Evolutionary conservation across 2,329 filamentous ascomycete genomes (phyloP).

Genomic region (Penicillium sp.): DNA sequence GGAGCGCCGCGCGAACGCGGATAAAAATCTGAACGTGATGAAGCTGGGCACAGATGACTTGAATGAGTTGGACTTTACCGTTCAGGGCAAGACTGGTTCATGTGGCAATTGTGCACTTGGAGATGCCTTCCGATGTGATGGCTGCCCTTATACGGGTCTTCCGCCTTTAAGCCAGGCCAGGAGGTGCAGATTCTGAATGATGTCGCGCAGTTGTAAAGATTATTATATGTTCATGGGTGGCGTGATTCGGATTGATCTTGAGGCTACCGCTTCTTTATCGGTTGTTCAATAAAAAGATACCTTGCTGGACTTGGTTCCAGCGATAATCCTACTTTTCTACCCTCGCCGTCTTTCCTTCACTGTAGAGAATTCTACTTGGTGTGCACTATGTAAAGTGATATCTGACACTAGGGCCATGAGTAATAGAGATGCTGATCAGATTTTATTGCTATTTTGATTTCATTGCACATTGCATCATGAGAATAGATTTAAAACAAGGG

Average conservation of each 20-base stretch:
- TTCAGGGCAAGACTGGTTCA: constrained; percentile 87
- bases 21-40: constrained; percentile 52
- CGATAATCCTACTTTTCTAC: constrained; percentile 2
- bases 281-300: constrained; percentile 8
- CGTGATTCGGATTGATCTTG: not conserved
- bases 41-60: constrained; percentile 72
- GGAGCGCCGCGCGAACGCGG: constrained; percentile 59
- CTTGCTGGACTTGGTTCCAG: constrained; percentile 6
- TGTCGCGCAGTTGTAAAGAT: constrained; percentile 65
- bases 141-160: constrained; percentile 79
- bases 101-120: constrained; percentile 92
- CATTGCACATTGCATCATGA: constrained; percentile 23
- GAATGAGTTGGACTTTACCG: constrained; percentile 83
- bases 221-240: not conserved
- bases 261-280: not conserved
- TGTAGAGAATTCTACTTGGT: not conserved
- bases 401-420: constrained; percentile 1
- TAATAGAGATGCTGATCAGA: not conserved
- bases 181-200: constrained; percentile 86
- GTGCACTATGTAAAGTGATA: constrained; percentile 2
- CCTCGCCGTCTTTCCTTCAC: not conserved
- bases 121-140: constrained; percentile 75
- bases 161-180: constrained; percentile 97
- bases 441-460: constrained; percentile 14
- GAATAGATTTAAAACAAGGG: not conserved